Evolutionary conservation across 148 eudicot species (phyloP).

Genomic region (Chenopodium berlandieri): DNA sequence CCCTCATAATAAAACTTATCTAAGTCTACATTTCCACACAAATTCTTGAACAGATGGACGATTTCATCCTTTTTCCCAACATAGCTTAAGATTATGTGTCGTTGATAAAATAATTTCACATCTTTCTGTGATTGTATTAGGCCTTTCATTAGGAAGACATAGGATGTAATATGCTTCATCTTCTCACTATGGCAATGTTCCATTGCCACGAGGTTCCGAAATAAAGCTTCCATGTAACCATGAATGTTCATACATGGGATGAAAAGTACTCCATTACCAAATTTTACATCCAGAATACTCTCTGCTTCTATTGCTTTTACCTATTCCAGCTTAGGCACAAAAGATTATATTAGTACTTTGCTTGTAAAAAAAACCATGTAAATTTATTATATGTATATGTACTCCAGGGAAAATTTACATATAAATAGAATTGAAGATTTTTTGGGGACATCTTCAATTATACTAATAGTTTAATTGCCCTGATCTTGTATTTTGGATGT

Average conservation of each 20-base stretch:
- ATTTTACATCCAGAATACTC: slow-evolving; percentile 38
- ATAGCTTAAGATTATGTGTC: slow-evolving; percentile 27
- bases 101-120: slow-evolving; percentile 27
- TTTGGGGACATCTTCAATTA: too few species aligned
- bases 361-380: background rate
- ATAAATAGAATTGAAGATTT: too few species aligned
- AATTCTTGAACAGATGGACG: slow-evolving; percentile 31
- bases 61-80: slow-evolving; percentile 30
- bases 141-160: slow-evolving; percentile 35
- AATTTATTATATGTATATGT: too few species aligned
- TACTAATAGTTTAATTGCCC: too few species aligned
- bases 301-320: slow-evolving; percentile 23
- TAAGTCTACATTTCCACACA: slow-evolving; percentile 33
- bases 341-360: background rate
- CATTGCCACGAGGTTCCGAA: slow-evolving; percentile 53
- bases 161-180: slow-evolving; percentile 48
- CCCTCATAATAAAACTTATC: slow-evolving; percentile 44
- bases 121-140: slow-evolving; percentile 36
- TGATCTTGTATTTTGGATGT: background rate
- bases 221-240: slow-evolving; percentile 34
- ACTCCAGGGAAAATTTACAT: too few species aligned
- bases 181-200: slow-evolving; percentile 34
- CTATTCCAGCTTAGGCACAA: slow-evolving; percentile 9
- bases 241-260: slow-evolving; percentile 50
- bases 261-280: slow-evolving; percentile 30